Evolutionary conservation across 2,329 filamentous ascomycete genomes (phyloP).

Genomic region (Plectosphaerella cucumerina): DNA sequence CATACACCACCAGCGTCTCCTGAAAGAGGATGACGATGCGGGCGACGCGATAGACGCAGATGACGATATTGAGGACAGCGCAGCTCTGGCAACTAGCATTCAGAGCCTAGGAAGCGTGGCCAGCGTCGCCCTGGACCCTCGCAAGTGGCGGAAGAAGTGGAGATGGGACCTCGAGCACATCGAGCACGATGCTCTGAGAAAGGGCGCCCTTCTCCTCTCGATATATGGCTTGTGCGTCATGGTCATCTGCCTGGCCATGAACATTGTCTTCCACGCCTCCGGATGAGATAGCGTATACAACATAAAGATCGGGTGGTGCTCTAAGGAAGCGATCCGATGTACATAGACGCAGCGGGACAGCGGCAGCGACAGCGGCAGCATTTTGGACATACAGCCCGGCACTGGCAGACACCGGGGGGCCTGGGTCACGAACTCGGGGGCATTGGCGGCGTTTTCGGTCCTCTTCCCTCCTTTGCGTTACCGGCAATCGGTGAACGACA

Average conservation of each 20-base stretch:
- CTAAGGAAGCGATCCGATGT: not conserved
- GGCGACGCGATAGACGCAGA: conserved; percentile 42
- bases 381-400: not conserved
- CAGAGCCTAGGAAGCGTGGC: conserved; percentile 37
- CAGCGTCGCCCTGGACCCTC: conserved; percentile 29
- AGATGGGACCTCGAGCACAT: conserved; percentile 60
- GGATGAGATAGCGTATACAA: conserved; percentile 38
- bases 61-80: conserved; percentile 46
- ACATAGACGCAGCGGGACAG: not conserved
- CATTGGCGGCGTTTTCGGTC: not conserved
- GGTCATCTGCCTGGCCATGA: conserved; percentile 81
- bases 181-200: conserved; percentile 63
- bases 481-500: too few species aligned
- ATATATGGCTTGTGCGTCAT: conserved; percentile 86
- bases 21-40: conserved; percentile 90
- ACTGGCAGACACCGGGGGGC: not conserved
- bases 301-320: not conserved
- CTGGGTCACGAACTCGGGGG: not conserved
- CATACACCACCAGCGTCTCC: conserved; percentile 75
- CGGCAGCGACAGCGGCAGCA: not conserved
- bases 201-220: conserved; percentile 68
- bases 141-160: conserved; percentile 51
- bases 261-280: conserved; percentile 70
- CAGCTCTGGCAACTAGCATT: conserved; percentile 39
- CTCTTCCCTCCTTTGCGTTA: too few species aligned